A percentile compares a stretch with the other conserved stretches of the same genome.
phyloP scores from a whole-genome alignment of 805 yeast species.

The Candida ortonii region DNA sequence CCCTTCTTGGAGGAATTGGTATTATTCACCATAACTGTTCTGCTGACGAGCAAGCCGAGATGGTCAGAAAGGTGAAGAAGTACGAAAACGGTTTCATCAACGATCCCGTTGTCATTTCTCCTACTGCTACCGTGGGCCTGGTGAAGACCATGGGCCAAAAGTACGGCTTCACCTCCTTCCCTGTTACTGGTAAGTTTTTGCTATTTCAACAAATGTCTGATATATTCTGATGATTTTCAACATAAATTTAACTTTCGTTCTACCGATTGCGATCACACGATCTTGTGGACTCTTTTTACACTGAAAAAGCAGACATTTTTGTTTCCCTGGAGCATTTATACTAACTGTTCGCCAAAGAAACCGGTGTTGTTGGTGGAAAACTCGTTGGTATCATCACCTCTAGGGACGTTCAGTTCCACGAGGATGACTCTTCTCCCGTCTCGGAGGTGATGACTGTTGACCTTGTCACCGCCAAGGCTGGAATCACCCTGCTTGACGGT shows the following conservation, averaged over 20 bases:
- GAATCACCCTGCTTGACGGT: slow-evolving; percentile 81
- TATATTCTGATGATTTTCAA: slow-evolving; percentile 51
- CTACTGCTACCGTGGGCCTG: slow-evolving; percentile 74
- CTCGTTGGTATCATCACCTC: slow-evolving; percentile 94
- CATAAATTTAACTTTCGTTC: slow-evolving; percentile 97
- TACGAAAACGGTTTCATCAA: slow-evolving; percentile 97
- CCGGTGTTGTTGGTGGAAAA: slow-evolving; percentile 84
- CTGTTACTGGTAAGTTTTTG: slow-evolving; percentile 92
- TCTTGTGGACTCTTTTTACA: slow-evolving; percentile 76
- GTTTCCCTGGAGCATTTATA: slow-evolving; percentile 2
- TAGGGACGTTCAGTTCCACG: slow-evolving; percentile 95
- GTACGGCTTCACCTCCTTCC: slow-evolving; percentile 95
- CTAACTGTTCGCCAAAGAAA: slow-evolving; percentile 63
- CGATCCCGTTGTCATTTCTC: slow-evolving; percentile 85
- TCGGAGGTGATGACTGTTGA: slow-evolving; percentile 88
- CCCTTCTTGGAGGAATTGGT: slow-evolving; percentile 98
- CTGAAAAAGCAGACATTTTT: slow-evolving; percentile 31
- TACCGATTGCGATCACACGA: slow-evolving; percentile 96
- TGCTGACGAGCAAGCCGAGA: slow-evolving; percentile 95
- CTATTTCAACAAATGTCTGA: slow-evolving; percentile 9
- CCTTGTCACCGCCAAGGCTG: slow-evolving; percentile 76
- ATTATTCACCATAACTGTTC: slow-evolving; percentile 96
- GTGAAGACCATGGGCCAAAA: slow-evolving; percentile 65
- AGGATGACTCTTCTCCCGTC: slow-evolving; percentile 59
- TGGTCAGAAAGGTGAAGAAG: slow-evolving; percentile 96